Conservation (phyloP, 176 grass and related monocot species). For the Eragrostis curvula region DNA sequence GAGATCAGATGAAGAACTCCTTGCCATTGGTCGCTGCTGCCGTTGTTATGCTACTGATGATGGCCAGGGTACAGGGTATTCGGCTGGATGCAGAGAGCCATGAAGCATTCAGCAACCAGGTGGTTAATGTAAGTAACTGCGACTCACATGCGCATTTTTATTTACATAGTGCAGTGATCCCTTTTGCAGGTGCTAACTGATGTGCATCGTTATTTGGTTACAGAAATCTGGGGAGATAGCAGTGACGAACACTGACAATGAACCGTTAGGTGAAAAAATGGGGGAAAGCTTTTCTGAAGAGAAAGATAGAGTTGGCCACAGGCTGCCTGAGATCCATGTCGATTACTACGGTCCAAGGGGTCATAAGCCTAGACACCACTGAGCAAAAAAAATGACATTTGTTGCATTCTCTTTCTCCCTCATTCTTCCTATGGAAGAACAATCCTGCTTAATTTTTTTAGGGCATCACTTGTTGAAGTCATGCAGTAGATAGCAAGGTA, state of each 20-base stretch:
- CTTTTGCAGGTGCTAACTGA: constrained; percentile 12
- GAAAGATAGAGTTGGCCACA: constrained; percentile 37
- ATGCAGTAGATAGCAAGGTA: constrained; percentile 10
- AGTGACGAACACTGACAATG: constrained; percentile 19
- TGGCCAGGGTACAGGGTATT: constrained; percentile 47
- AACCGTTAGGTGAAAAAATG: constrained; percentile 21
- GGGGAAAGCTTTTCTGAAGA: constrained; percentile 38
- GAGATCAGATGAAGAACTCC: constrained; percentile 34
- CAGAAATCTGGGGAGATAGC: constrained; percentile 34
- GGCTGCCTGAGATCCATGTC: constrained; percentile 64
- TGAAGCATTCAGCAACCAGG: constrained; percentile 46
- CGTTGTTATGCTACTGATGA: constrained; percentile 41
- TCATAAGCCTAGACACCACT: constrained; percentile 69
- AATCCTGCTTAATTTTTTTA: constrained; percentile 3
- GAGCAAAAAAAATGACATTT: not conserved
- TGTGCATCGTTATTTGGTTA: not conserved
- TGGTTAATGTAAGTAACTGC: constrained; percentile 37
- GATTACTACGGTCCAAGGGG: constrained; percentile 79
- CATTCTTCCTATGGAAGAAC: not conserved
- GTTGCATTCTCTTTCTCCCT: not conserved
- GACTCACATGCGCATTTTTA: not conserved
- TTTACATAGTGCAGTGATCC: not conserved
- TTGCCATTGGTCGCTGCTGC: not conserved
- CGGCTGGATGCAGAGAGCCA: constrained; percentile 56
- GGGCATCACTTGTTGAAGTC: constrained; percentile 1